These are phyloP conservation scores for Suillus sp. DNA, from an alignment of 768 basidiomycete genomes.

Conservation along the genomic window DNA sequence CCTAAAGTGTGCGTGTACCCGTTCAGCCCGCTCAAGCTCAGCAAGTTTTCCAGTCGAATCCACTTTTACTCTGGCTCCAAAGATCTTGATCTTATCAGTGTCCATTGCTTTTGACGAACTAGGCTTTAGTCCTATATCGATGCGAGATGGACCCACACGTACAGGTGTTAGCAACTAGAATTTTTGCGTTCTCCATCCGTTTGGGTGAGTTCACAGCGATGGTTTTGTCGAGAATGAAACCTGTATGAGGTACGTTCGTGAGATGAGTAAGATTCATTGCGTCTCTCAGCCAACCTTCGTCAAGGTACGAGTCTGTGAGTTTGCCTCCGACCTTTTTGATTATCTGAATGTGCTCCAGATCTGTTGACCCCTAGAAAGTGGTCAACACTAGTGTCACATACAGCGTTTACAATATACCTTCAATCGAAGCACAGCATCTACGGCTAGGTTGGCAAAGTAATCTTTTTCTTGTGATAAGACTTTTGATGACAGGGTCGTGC, in stretches of 20 bases:
- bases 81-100: constrained; percentile 99
- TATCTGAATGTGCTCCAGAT: constrained; percentile 97
- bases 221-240: constrained; percentile 96
- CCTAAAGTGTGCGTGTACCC: constrained; percentile 44
- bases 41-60: constrained; percentile 96
- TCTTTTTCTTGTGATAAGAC: constrained; percentile 96
- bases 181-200: constrained; percentile 91
- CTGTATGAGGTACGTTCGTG: constrained; percentile 38
- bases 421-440: constrained; percentile 91
- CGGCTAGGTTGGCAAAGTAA: constrained; percentile 97
- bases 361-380: constrained; percentile 76
- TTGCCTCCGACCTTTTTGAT: constrained; percentile 99
- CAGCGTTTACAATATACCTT: constrained; percentile 52
- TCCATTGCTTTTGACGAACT: constrained; percentile 78
- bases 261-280: background rate
- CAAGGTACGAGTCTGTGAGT: constrained; percentile 96
- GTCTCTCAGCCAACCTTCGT: constrained; percentile 66
- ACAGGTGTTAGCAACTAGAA: constrained; percentile 97
- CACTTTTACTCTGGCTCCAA: constrained; percentile 94
- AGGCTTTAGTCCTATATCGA: background rate
- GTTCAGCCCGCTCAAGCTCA: constrained; percentile 97
- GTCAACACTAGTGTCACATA: constrained; percentile 10
- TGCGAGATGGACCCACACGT: constrained; percentile 31
- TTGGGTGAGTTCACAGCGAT: constrained; percentile 96
- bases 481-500: constrained; percentile 94